Evolutionary conservation across 2,329 filamentous ascomycete genomes (phyloP).

Genomic region (Gremmenia infestans): DNA sequence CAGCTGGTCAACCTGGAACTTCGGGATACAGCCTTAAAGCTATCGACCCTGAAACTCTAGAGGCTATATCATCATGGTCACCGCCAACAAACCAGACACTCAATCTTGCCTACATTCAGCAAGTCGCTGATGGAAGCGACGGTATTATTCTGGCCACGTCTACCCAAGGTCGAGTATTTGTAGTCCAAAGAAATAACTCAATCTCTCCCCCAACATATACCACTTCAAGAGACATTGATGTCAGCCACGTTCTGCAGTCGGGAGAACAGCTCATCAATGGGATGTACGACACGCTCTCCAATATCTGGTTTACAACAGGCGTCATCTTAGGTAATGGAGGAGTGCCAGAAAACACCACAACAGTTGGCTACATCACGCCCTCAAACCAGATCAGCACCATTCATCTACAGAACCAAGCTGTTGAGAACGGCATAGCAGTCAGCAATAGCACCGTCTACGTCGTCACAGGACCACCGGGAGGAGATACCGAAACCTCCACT

Average conservation of each 20-base stretch:
- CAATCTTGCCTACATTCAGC: background rate
- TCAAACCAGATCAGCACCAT: background rate
- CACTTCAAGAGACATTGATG: background rate
- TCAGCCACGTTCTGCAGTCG: background rate
- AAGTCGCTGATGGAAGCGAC: background rate
- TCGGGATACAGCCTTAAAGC: background rate
- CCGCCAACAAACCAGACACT: background rate
- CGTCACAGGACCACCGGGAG: constrained; percentile 10
- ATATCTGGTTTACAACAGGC: constrained; percentile 3
- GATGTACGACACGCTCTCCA: background rate
- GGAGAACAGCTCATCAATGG: background rate
- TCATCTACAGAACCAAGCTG: constrained; percentile 8
- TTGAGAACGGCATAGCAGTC: constrained; percentile 18
- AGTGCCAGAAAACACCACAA: background rate
- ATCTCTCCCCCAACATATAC: background rate
- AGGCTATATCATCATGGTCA: background rate
- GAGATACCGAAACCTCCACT: background rate
- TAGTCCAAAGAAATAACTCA: background rate
- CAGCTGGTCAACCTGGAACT: background rate
- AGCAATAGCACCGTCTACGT: constrained; percentile 12
- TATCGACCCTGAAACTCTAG: background rate
- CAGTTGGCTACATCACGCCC: background rate
- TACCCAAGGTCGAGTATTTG: background rate
- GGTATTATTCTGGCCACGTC: background rate
- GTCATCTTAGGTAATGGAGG: background rate